phyloP scores from a whole-genome alignment of 2,329 filamentous ascomycete species.

The Hyphodiscus sp. region DNA sequence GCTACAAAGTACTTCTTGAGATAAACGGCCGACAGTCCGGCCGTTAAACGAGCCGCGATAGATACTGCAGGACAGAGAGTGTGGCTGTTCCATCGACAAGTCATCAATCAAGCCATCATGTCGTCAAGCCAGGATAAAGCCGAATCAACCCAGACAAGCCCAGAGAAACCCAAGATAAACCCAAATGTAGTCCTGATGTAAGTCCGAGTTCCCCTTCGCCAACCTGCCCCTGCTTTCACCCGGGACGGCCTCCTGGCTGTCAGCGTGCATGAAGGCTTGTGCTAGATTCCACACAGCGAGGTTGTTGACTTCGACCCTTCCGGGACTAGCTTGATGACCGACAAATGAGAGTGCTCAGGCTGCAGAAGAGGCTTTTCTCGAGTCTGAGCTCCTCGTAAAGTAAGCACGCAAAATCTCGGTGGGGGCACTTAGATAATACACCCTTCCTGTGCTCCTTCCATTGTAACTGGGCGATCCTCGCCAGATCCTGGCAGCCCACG shows the following conservation, averaged over 20 bases:
- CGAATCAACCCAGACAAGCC: no score
- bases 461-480: slow-evolving; percentile 5
- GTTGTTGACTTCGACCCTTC: slow-evolving; percentile 1
- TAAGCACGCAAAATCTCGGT: slow-evolving; percentile 16
- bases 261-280: slow-evolving; percentile 13
- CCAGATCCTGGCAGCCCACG: neutral
- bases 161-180: neutral
- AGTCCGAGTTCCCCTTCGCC: slow-evolving; percentile 5
- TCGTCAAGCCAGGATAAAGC: no score
- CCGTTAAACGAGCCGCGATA: neutral
- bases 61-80: neutral
- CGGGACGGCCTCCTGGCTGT: slow-evolving; percentile 5
- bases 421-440: slow-evolving; percentile 20
- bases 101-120: neutral
- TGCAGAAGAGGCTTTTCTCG: slow-evolving; percentile 5
- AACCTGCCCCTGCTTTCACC: no score
- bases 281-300: neutral
- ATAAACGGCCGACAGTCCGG: neutral
- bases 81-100: slow-evolving; percentile 1
- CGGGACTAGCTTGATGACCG: slow-evolving; percentile 1
- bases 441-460: slow-evolving; percentile 5
- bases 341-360: slow-evolving; percentile 9
- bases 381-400: slow-evolving; percentile 6
- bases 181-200: slow-evolving; percentile 5
- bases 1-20: neutral